Evolutionary conservation across 1,139 yeast genomes (phyloP), one percentile per base, ranked within the genome.

Genomic region (Debaryomyces sp.): DNA sequence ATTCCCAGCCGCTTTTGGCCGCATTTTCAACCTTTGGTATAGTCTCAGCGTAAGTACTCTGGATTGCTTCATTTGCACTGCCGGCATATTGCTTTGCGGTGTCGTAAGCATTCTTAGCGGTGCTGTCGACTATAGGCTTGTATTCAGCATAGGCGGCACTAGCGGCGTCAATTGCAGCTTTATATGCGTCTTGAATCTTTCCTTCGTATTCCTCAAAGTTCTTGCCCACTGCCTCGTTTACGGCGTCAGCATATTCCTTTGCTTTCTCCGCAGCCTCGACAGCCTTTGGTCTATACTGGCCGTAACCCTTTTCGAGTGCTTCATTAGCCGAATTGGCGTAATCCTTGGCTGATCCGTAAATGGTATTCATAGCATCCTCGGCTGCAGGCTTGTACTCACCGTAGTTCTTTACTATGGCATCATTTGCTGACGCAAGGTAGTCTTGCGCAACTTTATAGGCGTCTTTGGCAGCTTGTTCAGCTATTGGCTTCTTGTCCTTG

Each of bases 1-100:
- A 54, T 22, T 53, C 45, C 61, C 61, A 61, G 6, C 57, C 50
- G 6, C 15, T 32, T 15, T 21, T 29, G 33, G 65, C 42, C 9
- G 56, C 57, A 22, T 51, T 44, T 23, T 54, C 52, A 17, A 46
- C 54, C 36, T 49, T 46, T 6, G 41, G 47, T 15, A 47, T 45
- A 5, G 51, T 50, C 35, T 51, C 49, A 17, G 46, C 41, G 24
- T 44, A 44, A 4, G 38, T 27, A n/a, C 35, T 33, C 15, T 36
- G 43, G 10, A 51, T 46, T 23, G 48, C 54, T 21, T 45, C 49
- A 6, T 46, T 49, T 18, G 50, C 47, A 27, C 43, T 41, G 9
- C 33, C 41, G 36, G 40, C 48, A 29, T 41, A 37, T 15, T 51
- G 45, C 38, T 38, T 44, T 34, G 46, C 54, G n/a, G 57, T 38